Conservation (phyloP, 2,329 filamentous ascomycete species). For the Paraphoma chrysanthemicola region DNA sequence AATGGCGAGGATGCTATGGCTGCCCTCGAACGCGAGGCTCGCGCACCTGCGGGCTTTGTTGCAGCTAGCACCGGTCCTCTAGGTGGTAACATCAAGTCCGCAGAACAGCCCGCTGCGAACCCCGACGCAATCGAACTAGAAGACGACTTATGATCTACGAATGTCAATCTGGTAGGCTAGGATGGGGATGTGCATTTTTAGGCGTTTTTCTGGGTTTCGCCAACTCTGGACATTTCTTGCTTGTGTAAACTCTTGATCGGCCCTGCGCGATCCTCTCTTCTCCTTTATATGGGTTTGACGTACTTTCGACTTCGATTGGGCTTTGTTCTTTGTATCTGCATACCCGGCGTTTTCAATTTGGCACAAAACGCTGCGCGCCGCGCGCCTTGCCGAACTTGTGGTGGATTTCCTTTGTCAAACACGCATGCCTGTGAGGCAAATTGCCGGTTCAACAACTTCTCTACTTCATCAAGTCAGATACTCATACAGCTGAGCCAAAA, state of each 20-base stretch:
- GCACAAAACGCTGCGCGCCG: conserved; percentile 13
- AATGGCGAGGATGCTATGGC: conserved; percentile 82
- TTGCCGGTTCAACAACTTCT: neutral
- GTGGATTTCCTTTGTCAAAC: conserved; percentile 16
- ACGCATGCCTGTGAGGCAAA: neutral
- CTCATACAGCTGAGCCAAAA: conserved; percentile 2
- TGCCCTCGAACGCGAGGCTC: conserved; percentile 84
- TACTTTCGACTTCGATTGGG: conserved; percentile 3
- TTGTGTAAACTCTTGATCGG: conserved; percentile 7
- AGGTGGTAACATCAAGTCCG: conserved; percentile 62
- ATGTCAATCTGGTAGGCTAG: conserved; percentile 5
- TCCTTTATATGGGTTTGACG: neutral
- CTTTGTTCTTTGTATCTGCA: conserved; percentile 13
- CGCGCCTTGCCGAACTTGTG: neutral
- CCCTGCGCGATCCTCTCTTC: neutral
- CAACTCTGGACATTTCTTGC: conserved; percentile 9
- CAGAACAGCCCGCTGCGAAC: conserved; percentile 64
- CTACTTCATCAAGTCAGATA: neutral
- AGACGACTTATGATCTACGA: conserved; percentile 52
- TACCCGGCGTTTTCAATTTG: conserved; percentile 19
- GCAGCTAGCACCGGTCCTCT: conserved; percentile 79
- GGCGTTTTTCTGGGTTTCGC: conserved; percentile 22
- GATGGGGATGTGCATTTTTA: conserved; percentile 22
- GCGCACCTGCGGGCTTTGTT: conserved; percentile 89
- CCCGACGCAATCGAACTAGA: conserved; percentile 88